These are phyloP conservation scores for Cercis canadensis DNA, from an alignment of 306 rosid genomes.

Conservation along the genomic window DNA sequence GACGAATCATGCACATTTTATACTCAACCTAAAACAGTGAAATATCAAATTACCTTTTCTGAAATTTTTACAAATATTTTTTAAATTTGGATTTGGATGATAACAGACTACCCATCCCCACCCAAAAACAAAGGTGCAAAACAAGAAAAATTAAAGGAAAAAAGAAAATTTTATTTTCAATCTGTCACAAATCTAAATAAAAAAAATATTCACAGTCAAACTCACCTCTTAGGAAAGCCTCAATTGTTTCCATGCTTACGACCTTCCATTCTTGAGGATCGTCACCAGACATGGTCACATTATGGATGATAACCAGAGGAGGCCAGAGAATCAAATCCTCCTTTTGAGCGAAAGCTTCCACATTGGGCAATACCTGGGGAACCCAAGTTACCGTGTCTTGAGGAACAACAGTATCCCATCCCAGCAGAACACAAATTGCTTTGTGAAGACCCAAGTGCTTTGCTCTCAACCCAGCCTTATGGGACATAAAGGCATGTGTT, in stretches of 20 bases:
- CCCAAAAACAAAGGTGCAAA: not conserved
- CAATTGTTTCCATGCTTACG: slow-evolving; percentile 73
- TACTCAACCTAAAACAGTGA: slow-evolving; percentile 12
- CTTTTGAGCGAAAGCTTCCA: slow-evolving; percentile 80
- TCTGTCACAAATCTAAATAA: not conserved
- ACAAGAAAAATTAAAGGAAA: not conserved
- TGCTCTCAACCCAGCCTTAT: slow-evolving; percentile 76
- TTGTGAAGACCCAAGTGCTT: slow-evolving; percentile 85
- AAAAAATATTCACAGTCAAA: slow-evolving; percentile 11
- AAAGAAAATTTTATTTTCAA: not conserved
- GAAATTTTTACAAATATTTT: no score
- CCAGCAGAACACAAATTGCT: slow-evolving; percentile 90
- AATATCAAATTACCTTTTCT: not conserved
- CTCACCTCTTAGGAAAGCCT: slow-evolving; percentile 90
- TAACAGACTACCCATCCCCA: no score
- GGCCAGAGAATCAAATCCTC: slow-evolving; percentile 98
- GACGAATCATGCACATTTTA: not conserved
- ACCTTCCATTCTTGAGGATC: slow-evolving; percentile 86
- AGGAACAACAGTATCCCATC: slow-evolving; percentile 84
- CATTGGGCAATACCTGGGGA: slow-evolving; percentile 73
- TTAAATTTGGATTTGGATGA: no score
- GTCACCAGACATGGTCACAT: slow-evolving; percentile 69
- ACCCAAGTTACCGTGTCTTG: slow-evolving; percentile 80
- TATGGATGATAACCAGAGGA: slow-evolving; percentile 78
- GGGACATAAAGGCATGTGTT: slow-evolving; percentile 96